Base-by-base conservation (phyloP, 192 early-diverging fungal genomes). In the Linnemannia zychae region DNA sequence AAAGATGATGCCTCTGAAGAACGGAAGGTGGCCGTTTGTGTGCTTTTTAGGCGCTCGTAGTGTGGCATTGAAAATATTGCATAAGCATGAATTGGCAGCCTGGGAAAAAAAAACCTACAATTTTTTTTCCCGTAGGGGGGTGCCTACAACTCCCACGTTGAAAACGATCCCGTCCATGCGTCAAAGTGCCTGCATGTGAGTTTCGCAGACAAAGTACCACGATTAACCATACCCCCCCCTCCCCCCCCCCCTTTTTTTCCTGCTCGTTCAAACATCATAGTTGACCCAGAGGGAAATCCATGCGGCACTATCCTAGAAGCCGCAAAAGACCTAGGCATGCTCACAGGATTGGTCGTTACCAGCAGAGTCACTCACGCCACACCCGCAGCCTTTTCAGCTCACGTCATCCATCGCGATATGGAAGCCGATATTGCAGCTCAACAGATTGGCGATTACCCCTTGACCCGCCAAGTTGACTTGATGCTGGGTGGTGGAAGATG, bases 271-370 rank as follows among this genome's bases (percentile, higher is more conserved):
- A 53, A 70, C 24, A 18, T 28, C 36, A 15, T 70, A 92, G 91
- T 93, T 11, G 92, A 95, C 80, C 89, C 94, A 60, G 68, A 87
- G 11, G 76, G 86, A 53, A 71, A 67, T 3, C 96, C 98, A 24
- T 99, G 98, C 74, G 99, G 96, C 44, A 99, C 97, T 0, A 87
- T 99, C 7, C 82, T 99, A 46, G 99, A 99, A 87, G 95, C 98
- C 1, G 99, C 99, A 34, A 98, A 98, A 86, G 88, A 92, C 46
- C 75, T 87, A 7, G 94, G 95, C 11, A 95, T 96, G 90, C 50
- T 91, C 3, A 99, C 99, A 1, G 99, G 97, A 0, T 82, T 99
- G 40, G 97, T 99, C 4, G 97, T 89, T 18, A 99, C 99, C 31
- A 96, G 95, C 44, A 91, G 99, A 36, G 95, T 99, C 49, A 99